phyloP scores from a whole-genome alignment of 2,329 filamentous ascomycete genomes.

The Pseudonectria foliicola region DNA sequence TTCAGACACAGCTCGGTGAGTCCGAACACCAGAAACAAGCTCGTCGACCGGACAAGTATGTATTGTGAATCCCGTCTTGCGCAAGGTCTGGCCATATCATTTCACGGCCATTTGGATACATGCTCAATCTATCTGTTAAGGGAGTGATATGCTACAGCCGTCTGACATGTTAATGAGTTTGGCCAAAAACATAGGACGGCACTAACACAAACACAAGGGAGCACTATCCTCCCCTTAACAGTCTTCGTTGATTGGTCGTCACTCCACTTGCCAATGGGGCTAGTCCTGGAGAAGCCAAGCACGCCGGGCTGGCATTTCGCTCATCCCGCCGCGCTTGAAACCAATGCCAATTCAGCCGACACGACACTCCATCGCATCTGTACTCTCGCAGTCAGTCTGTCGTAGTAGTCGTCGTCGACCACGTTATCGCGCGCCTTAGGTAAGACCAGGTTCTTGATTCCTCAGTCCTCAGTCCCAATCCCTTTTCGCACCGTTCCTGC shows the following conservation, averaged over 20 bases:
- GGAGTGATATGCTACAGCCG: too few species aligned
- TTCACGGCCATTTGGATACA: too few species aligned
- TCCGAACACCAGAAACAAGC: too few species aligned
- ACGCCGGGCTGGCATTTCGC: constrained; percentile 17
- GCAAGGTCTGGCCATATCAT: too few species aligned
- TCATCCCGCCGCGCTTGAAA: constrained; percentile 19
- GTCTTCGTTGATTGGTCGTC: constrained; percentile 2
- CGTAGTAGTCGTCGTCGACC: constrained; percentile 14
- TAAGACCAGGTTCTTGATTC: constrained; percentile 24
- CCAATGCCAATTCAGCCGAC: constrained; percentile 26
- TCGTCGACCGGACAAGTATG: too few species aligned
- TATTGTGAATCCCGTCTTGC: too few species aligned
- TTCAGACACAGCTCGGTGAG: too few species aligned
- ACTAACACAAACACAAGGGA: too few species aligned
- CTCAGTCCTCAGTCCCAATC: constrained; percentile 12
- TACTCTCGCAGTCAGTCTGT: constrained; percentile 21
- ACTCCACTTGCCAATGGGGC: constrained; percentile 3
- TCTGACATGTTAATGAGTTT: too few species aligned
- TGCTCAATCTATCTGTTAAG: too few species aligned
- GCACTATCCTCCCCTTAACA: too few species aligned
- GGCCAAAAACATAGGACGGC: too few species aligned
- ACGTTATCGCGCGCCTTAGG: constrained; percentile 20
- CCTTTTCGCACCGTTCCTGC: constrained; percentile 13
- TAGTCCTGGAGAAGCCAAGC: constrained; percentile 17
- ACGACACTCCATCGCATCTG: constrained; percentile 8